Evolutionary conservation across 192 early-diverging fungal genomes (phyloP).

Genomic region (Linnemannia schmuckeri): DNA sequence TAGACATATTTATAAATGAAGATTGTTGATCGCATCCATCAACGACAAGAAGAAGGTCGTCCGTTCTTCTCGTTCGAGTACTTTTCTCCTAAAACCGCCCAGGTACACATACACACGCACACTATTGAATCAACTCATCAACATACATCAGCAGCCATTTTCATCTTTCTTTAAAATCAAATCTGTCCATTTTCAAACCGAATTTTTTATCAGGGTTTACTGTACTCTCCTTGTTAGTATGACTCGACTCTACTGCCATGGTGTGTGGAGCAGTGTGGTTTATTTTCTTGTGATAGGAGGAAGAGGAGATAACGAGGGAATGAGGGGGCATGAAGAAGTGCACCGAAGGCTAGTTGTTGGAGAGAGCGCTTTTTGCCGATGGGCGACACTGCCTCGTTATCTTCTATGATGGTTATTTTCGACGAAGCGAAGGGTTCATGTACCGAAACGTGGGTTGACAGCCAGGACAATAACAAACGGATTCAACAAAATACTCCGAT

Average conservation of each 20-base stretch:
- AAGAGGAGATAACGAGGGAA: too few species aligned
- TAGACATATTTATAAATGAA: constrained; percentile 62
- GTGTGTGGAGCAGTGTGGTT: background rate
- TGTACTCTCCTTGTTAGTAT: background rate
- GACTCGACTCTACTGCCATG: background rate
- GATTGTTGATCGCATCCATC: constrained; percentile 76
- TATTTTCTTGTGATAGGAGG: background rate
- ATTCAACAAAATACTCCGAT: background rate
- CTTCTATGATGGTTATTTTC: background rate
- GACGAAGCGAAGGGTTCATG: background rate
- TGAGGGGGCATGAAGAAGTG: too few species aligned
- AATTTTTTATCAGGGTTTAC: too few species aligned
- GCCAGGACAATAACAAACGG: background rate
- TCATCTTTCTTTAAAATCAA: background rate
- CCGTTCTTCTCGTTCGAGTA: constrained; percentile 93
- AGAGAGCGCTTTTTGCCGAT: too few species aligned
- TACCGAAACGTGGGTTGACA: background rate
- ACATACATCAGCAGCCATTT: background rate
- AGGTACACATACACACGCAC: constrained; percentile 37
- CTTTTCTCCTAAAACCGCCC: constrained; percentile 94
- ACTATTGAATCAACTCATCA: background rate
- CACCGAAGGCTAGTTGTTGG: too few species aligned
- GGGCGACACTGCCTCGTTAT: too few species aligned
- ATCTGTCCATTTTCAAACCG: too few species aligned
- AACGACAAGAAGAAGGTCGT: constrained; percentile 72